Percentiles rank a stretch among this genome's conserved stretches.
phyloP scores from a whole-genome alignment of 140 eudicot species.

The Senecio squalidus region DNA sequence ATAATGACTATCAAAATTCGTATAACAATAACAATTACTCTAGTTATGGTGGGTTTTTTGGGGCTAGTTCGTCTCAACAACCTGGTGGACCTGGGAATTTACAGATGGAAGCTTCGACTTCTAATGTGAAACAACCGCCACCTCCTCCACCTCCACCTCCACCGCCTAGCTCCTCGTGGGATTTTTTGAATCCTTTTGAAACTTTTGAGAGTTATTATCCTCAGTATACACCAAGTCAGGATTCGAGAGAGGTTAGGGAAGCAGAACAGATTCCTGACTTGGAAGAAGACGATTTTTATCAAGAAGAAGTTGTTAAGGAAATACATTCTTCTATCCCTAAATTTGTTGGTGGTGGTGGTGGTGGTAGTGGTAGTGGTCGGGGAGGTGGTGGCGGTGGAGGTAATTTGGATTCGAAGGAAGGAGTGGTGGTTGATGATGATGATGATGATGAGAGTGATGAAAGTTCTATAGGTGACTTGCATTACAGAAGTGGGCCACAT shows the following conservation, averaged over 20 bases:
- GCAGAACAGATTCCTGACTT: conserved; percentile 97
- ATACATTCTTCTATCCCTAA: conserved; percentile 53
- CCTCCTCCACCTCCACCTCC: conserved; percentile 93
- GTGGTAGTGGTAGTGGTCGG: conserved; percentile 12
- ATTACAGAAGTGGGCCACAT: conserved; percentile 37
- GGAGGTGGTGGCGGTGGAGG: conserved; percentile 19
- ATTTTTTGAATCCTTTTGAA: conserved; percentile 76
- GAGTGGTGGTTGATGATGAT: conserved; percentile 34
- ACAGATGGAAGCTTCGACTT: conserved; percentile 27
- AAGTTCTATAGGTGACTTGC: conserved; percentile 36
- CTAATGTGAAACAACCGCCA: conserved; percentile 41
- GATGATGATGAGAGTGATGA: conserved; percentile 34
- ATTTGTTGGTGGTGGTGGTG: conserved; percentile 28
- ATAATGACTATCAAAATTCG: conserved; percentile 16
- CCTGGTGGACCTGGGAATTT: conserved; percentile 4
- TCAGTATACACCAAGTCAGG: conserved; percentile 73
- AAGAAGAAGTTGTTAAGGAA: conserved; percentile 74
- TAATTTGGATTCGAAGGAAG: conserved; percentile 40
- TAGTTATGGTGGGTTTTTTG: conserved; percentile 42
- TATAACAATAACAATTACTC: conserved; percentile 18
- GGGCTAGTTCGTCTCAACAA: conserved; percentile 25
- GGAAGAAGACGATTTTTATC: conserved; percentile 79
- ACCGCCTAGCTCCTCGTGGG: conserved; percentile 65
- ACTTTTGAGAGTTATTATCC: conserved; percentile 58
- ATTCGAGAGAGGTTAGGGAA: conserved; percentile 87